Evolutionary conservation across 2,329 filamentous ascomycete genomes (phyloP).

Genomic region (Nannizziopsis barbatae): DNA sequence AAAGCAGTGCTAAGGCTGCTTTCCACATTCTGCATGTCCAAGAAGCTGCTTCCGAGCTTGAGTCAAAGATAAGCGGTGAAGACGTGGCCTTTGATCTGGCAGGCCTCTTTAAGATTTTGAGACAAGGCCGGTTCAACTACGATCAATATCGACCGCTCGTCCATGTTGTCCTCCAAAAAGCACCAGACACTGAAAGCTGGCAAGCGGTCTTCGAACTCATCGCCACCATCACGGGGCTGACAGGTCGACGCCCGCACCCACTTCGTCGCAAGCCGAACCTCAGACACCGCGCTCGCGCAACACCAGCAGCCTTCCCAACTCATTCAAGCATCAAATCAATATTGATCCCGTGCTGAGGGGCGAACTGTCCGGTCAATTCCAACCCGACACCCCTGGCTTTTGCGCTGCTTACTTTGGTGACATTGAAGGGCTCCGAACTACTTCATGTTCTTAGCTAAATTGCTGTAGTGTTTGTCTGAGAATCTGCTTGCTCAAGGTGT

Average conservation of each 20-base stretch:
- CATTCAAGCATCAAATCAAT: conserved; percentile 21
- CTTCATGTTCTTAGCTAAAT: conserved; percentile 19
- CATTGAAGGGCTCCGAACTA: conserved; percentile 18
- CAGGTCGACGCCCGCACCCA: conserved; percentile 18
- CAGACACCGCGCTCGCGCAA: conserved; percentile 22
- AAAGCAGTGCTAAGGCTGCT: background rate
- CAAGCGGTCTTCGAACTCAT: background rate
- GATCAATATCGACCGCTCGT: background rate
- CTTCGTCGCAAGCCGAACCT: conserved; percentile 14
- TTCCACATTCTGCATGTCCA: background rate
- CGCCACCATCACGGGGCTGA: background rate
- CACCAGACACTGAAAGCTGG: conserved; percentile 16
- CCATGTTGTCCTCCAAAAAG: background rate
- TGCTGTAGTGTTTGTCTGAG: too few relatives aligned
- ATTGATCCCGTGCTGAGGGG: conserved; percentile 21
- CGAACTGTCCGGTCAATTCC: conserved; percentile 20
- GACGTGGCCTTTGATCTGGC: background rate
- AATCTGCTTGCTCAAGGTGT: too few relatives aligned
- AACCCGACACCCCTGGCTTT: conserved; percentile 21
- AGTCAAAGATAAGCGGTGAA: background rate
- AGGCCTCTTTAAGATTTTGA: background rate
- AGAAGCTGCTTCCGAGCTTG: background rate
- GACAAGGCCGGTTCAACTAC: background rate
- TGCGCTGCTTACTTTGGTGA: conserved; percentile 20
- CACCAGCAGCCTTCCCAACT: conserved; percentile 23